Percentiles rank a stretch among this genome's conserved stretches.
phyloP scores from a whole-genome alignment of 2,329 filamentous ascomycete genomes.

The Diaporthe vexans region DNA sequence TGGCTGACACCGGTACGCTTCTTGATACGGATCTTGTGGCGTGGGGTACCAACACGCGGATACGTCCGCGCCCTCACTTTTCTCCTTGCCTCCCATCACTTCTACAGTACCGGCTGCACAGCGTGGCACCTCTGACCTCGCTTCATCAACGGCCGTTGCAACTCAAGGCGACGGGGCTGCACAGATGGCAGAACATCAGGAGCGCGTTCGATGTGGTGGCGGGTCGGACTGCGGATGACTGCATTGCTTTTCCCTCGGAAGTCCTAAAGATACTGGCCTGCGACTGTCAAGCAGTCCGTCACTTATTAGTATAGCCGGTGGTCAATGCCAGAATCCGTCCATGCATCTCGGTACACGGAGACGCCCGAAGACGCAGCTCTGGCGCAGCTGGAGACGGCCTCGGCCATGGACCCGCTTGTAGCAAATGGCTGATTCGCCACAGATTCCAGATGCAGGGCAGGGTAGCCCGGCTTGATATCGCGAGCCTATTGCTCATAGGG shows the following conservation, averaged over 20 bases:
- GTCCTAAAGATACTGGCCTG: neutral
- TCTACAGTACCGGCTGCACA: neutral
- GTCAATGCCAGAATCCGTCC: conserved; percentile 14
- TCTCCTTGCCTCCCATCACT: neutral
- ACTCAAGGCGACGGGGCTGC: conserved; percentile 15
- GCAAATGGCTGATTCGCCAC: conserved; percentile 10
- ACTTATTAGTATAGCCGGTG: conserved; percentile 12
- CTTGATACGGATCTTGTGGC: neutral
- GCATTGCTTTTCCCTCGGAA: conserved; percentile 14
- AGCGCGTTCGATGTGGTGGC: conserved; percentile 23
- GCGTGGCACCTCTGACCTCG: conserved; percentile 26
- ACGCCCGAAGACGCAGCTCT: conserved; percentile 31
- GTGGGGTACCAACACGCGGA: conserved; percentile 18
- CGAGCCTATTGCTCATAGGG: neutral
- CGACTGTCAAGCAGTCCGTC: conserved; percentile 2
- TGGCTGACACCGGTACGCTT: conserved; percentile 8
- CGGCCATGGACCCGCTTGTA: neutral
- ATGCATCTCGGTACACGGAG: conserved; percentile 39
- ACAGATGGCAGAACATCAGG: conserved; percentile 21
- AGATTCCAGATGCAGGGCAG: conserved; percentile 16
- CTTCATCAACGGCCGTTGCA: conserved; percentile 36
- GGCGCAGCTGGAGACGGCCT: conserved; percentile 9
- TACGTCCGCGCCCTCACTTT: conserved; percentile 7
- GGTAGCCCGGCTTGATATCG: neutral
- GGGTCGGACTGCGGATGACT: conserved; percentile 32